Conservation (phyloP, 2,329 filamentous ascomycete species). For the Canariomyces notabilis region DNA sequence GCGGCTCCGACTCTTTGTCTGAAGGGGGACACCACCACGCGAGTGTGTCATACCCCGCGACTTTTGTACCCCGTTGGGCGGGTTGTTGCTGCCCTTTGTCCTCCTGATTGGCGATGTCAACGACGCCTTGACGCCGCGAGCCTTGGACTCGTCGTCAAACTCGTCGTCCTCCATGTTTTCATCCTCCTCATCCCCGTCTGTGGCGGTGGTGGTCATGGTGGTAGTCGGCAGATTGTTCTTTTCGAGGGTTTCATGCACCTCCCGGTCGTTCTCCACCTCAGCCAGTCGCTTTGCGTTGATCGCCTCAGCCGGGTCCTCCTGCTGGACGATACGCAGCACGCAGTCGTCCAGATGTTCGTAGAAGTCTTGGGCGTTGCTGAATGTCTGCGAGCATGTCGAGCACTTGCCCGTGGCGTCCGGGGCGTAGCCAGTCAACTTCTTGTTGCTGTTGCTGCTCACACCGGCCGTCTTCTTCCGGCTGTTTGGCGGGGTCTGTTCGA, state of each 20-base stretch:
- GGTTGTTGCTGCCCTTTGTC: constrained; percentile 53
- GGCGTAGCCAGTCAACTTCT: constrained; percentile 66
- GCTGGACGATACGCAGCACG: constrained; percentile 65
- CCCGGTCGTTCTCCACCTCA: constrained; percentile 59
- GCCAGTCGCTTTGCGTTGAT: constrained; percentile 64
- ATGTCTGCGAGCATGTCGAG: constrained; percentile 87
- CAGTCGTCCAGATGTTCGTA: constrained; percentile 91
- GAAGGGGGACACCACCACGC: constrained; percentile 62
- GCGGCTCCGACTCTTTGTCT: constrained; percentile 59
- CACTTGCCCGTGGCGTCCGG: constrained; percentile 87
- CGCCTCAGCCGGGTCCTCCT: constrained; percentile 64
- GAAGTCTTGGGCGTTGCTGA: constrained; percentile 92
- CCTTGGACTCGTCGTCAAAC: constrained; percentile 53
- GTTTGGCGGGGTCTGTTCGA: constrained; percentile 90
- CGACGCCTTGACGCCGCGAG: constrained; percentile 35
- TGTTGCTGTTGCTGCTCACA: constrained; percentile 39
- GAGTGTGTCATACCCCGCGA: constrained; percentile 72
- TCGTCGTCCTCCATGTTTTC: constrained; percentile 53
- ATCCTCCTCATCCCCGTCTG: constrained; percentile 41
- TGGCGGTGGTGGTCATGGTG: constrained; percentile 31
- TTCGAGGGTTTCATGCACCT: constrained; percentile 57
- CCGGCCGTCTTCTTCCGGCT: constrained; percentile 66
- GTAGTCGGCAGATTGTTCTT: constrained; percentile 58
- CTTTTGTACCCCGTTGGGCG: constrained; percentile 55
- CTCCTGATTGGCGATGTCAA: constrained; percentile 48